Percentiles rank a stretch among this genome's conserved stretches.
These are phyloP conservation scores for Lyophyllum decastes DNA, from an alignment of 768 basidiomycete species.

Conservation along the genomic window DNA sequence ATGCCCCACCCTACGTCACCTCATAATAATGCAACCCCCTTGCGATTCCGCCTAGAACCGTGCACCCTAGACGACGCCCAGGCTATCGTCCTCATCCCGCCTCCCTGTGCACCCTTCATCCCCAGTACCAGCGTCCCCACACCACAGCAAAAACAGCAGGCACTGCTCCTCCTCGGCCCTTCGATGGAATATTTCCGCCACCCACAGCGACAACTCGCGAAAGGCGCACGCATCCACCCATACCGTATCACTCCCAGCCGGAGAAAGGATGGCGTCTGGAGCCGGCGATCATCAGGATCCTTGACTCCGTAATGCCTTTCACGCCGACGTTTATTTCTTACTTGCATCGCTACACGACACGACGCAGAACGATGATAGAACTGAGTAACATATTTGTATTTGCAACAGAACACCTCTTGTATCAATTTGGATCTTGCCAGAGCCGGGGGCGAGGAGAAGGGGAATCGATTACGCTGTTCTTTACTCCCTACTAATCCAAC, in stretches of 20 bases:
- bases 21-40: constrained; percentile 6
- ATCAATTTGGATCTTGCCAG: background rate
- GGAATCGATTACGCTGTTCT: background rate
- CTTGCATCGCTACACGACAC: background rate
- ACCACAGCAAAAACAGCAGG: constrained; percentile 21
- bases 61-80: constrained; percentile 55
- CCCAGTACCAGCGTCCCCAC: constrained; percentile 15
- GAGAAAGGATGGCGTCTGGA: background rate
- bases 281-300: constrained; percentile 6
- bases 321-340: background rate
- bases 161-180: constrained; percentile 52
- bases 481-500: constrained; percentile 3
- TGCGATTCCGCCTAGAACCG: constrained; percentile 36
- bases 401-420: constrained; percentile 11
- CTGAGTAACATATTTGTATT: constrained; percentile 16
- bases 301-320: constrained; percentile 1
- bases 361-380: constrained; percentile 1
- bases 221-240: constrained; percentile 55
- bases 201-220: constrained; percentile 38
- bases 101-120: constrained; percentile 25
- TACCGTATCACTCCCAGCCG: constrained; percentile 46
- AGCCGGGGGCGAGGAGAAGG: background rate
- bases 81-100: constrained; percentile 48
- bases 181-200: constrained; percentile 48
- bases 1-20: constrained; percentile 21